phyloP scores from a whole-genome alignment of 129 eudicot genomes.

The Erigeron canadensis region DNA sequence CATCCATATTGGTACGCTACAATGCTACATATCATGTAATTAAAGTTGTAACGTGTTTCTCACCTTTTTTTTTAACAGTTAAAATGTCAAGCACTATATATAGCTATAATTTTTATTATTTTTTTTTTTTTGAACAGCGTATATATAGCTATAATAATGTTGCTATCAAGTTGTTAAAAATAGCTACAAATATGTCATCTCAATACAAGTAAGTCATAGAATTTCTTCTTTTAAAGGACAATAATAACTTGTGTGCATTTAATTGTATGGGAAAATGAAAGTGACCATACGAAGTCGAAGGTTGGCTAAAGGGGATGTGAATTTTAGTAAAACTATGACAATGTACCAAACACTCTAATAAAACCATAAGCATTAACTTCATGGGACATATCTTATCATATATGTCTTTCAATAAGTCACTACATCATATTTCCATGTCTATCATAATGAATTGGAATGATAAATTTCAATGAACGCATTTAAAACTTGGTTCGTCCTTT shows the following conservation, averaged over 20 bases:
- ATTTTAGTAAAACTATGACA: conserved; percentile 21
- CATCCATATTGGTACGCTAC: neutral
- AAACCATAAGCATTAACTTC: conserved; percentile 25
- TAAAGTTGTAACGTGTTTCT: neutral
- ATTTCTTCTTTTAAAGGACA: neutral
- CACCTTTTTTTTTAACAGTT: conserved; percentile 1
- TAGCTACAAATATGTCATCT: conserved; percentile 22
- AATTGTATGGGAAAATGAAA: conserved; percentile 17
- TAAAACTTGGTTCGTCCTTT: neutral
- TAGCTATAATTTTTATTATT: too few relatives aligned
- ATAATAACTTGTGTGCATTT: neutral
- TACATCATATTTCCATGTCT: neutral
- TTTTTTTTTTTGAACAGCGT: too few relatives aligned
- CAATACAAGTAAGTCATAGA: neutral
- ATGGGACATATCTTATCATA: conserved; percentile 25
- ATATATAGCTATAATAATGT: too few relatives aligned
- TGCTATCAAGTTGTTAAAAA: conserved; percentile 10
- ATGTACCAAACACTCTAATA: conserved; percentile 20
- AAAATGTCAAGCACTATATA: conserved; percentile 11
- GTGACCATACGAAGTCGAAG: conserved; percentile 13
- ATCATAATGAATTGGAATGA: neutral
- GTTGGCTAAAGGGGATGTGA: neutral
- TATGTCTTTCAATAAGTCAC: conserved; percentile 26
- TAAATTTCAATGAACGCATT: neutral
- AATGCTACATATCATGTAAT: neutral